Evolutionary conservation across 148 eudicot species (phyloP).

Genomic region (Hydrangea macrophylla): DNA sequence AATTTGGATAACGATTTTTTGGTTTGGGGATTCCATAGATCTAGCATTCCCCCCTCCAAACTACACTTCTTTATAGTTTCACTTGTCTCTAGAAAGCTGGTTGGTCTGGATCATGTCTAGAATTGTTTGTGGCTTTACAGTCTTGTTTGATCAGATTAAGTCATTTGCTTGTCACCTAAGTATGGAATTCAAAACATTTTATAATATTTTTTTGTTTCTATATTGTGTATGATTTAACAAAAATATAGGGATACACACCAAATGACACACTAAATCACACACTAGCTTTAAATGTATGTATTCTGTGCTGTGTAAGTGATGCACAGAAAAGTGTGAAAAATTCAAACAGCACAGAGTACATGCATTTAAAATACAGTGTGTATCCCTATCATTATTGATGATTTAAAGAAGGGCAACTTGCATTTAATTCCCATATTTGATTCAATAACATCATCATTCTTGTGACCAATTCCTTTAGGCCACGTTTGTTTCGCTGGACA

Average conservation of each 20-base stretch:
- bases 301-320: too few relatives aligned
- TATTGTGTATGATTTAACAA: neutral
- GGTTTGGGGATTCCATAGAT: slow-evolving; percentile 19
- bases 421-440: neutral
- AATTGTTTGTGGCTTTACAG: slow-evolving; percentile 4
- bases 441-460: too few relatives aligned
- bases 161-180: slow-evolving; percentile 15
- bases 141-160: slow-evolving; percentile 8
- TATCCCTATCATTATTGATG: too few relatives aligned
- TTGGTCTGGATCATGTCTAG: slow-evolving; percentile 17
- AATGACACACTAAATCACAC: too few relatives aligned
- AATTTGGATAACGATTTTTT: neutral
- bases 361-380: too few relatives aligned
- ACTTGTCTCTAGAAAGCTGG: neutral
- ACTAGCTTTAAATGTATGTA: too few relatives aligned
- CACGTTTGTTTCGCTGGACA: too few relatives aligned
- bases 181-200: slow-evolving; percentile 1
- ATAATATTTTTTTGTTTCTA: neutral
- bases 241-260: too few relatives aligned
- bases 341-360: too few relatives aligned
- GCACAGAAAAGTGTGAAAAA: too few relatives aligned
- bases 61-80: neutral
- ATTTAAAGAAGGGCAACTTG: neutral
- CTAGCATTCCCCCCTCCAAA: slow-evolving; percentile 13
- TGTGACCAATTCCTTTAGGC: too few relatives aligned